Evolutionary conservation across 164 flowering plant species (phyloP), one percentile per base, ranked within the genome.

Genomic region (Dillenia turbinata): DNA sequence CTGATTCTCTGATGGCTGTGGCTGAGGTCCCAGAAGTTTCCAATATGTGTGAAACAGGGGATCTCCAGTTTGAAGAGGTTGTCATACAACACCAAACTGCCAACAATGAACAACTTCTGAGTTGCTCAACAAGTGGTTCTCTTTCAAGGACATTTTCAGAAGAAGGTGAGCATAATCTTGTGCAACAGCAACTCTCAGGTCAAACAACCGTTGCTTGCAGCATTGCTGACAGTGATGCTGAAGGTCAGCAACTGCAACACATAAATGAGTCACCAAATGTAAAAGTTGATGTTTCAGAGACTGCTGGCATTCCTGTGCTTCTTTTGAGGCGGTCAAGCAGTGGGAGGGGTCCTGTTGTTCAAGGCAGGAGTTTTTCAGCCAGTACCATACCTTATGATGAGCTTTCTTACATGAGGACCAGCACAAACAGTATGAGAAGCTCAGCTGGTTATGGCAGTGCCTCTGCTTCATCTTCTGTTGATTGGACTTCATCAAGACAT

Each of bases 381-480:
- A 64, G 79, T 48, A 77, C 71, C 62, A 77, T 79, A 45, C 63
- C 85, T 60, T 84, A 70, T 75, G 96, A 84, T 58, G 87, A 89
- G 68, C 76, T 75, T n/a, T 83, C 88, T 52, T 86, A 80, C 76
- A 69, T 76, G 48, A 83, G 92, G 70, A 89, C 83, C 40, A 80
- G 83, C 66, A 5, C 75, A 40, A 83, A 57, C 70, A 81, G 88
- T 69, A 67, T 78, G 73, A 83, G 92, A 78, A 88, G 85, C 77
- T 85, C 97, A 19, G 50, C 62, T 65, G 88, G 90, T 46, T 76
- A 79, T 68, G 85, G 87, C 12, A 87, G 84, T 72, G 64, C 68
- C 44, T 90, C 97, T 43, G 71, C 86, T 11, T 85, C 97, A 60
- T 88, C 97, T 49, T 92, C 96, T 14, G 62, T 80, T 65, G 98